Conservation (phyloP, 2,329 filamentous ascomycete species). For the Aspergillus sp. region DNA sequence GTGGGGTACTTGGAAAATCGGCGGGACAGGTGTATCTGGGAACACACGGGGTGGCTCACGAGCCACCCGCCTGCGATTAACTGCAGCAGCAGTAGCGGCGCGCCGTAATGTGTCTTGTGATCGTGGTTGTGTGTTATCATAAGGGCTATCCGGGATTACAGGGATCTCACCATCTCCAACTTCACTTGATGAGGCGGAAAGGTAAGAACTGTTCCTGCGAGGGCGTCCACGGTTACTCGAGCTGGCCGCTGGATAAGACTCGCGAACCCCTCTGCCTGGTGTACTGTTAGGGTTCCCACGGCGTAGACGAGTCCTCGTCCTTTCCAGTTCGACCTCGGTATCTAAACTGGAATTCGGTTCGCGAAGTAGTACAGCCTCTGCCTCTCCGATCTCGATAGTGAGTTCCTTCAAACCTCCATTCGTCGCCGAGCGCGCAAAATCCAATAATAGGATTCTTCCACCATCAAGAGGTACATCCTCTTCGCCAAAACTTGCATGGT, state of each 20-base stretch:
- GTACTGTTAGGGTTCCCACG: conserved; percentile 49
- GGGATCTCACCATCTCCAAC: conserved; percentile 36
- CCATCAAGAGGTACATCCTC: conserved; percentile 78
- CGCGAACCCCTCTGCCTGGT: conserved; percentile 21
- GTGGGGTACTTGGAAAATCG: conserved; percentile 65
- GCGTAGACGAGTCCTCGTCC: conserved; percentile 68
- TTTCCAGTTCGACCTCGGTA: conserved; percentile 75
- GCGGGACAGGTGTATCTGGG: conserved; percentile 10
- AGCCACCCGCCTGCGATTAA: conserved; percentile 67
- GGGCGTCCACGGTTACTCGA: conserved; percentile 16
- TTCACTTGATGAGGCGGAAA: conserved; percentile 25
- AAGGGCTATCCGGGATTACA: conserved; percentile 68
- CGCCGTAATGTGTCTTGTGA: conserved; percentile 69
- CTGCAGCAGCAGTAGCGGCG: conserved; percentile 71
- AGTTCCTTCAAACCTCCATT: conserved; percentile 60
- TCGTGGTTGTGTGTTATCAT: conserved; percentile 70
- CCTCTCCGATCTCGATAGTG: conserved; percentile 72
- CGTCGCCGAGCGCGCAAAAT: conserved; percentile 65
- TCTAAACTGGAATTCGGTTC: conserved; percentile 74
- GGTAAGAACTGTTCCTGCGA: conserved; percentile 29
- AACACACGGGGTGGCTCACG: conserved; percentile 46
- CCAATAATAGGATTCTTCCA: conserved; percentile 69
- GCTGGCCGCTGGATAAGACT: conserved; percentile 25
- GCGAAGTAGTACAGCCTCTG: conserved; percentile 66
- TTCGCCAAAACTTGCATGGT: conserved; percentile 62